Conservation (phyloP, 352 stramenopile species). For the Phytophthora europaea region DNA sequence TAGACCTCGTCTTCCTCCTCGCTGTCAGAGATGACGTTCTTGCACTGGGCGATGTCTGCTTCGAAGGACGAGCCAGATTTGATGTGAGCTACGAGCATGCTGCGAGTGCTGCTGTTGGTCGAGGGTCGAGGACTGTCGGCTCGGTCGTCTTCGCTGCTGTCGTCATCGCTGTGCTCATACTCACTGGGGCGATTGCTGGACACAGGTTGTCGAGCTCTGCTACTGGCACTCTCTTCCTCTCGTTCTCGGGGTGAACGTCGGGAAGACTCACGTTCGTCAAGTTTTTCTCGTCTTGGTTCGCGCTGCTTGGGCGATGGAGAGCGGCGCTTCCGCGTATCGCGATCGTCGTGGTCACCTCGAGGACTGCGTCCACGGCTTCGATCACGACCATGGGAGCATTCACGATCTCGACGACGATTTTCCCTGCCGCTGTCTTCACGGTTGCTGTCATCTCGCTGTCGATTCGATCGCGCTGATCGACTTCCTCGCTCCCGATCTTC, state of each 20-base stretch:
- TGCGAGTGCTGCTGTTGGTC: slow-evolving; percentile 41
- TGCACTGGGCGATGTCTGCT: slow-evolving; percentile 9
- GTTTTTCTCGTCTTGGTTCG: slow-evolving; percentile 10
- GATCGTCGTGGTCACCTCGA: slow-evolving; percentile 15
- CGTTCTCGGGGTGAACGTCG: slow-evolving; percentile 18
- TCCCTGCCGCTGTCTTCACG: slow-evolving; percentile 15
- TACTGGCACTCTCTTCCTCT: slow-evolving; percentile 15
- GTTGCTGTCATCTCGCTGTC: slow-evolving; percentile 23
- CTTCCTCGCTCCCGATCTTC: slow-evolving; percentile 15
- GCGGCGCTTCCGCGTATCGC: slow-evolving; percentile 15
- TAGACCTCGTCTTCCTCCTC: slow-evolving; percentile 44
- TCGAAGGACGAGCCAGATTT: slow-evolving; percentile 51
- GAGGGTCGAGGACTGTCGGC: slow-evolving; percentile 34
- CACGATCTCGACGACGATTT: slow-evolving; percentile 11
- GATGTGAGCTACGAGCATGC: slow-evolving; percentile 69
- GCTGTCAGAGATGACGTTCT: slow-evolving; percentile 40
- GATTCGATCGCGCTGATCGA: slow-evolving; percentile 17
- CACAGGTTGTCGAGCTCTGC: not conserved
- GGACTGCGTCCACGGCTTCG: slow-evolving; percentile 14
- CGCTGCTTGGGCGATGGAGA: slow-evolving; percentile 23
- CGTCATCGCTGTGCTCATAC: slow-evolving; percentile 29
- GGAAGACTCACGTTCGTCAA: slow-evolving; percentile 15
- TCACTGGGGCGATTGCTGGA: slow-evolving; percentile 14
- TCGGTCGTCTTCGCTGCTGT: slow-evolving; percentile 42
- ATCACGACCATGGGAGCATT: slow-evolving; percentile 2